These are phyloP conservation scores for Xylariaceae sp. DNA, from an alignment of 2,329 filamentous ascomycete species.

Conservation along the genomic window DNA sequence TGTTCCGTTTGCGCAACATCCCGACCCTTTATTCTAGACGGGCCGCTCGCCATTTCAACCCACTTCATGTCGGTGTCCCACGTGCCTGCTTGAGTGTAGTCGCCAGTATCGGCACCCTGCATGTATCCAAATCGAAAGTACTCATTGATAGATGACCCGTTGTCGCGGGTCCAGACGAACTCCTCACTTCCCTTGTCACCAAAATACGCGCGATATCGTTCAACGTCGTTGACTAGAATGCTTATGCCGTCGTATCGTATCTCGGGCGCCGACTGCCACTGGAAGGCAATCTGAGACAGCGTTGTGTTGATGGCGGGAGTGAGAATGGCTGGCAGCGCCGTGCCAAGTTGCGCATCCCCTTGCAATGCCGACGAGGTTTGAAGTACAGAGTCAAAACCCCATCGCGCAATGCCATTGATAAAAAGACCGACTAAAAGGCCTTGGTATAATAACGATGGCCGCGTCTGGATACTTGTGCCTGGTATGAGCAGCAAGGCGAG, in stretches of 20 bases:
- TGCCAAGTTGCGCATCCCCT: conserved; percentile 63
- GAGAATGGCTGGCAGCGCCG: conserved; percentile 55
- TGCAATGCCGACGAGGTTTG: conserved; percentile 75
- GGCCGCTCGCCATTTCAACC: conserved; percentile 62
- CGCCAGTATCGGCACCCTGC: conserved; percentile 60
- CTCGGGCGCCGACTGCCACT: conserved; percentile 47
- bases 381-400: conserved; percentile 88
- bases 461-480: conserved; percentile 84
- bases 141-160: conserved; percentile 48
- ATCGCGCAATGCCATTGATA: conserved; percentile 88
- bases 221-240: conserved; percentile 81
- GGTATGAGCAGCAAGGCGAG: conserved; percentile 82
- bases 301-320: conserved; percentile 46
- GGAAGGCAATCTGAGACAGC: conserved; percentile 65
- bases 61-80: conserved; percentile 66
- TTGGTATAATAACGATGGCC: conserved; percentile 81
- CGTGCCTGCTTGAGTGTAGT: conserved; percentile 73
- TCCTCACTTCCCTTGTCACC: conserved; percentile 48
- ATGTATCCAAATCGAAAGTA: conserved; percentile 79
- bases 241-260: conserved; percentile 70
- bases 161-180: conserved; percentile 60
- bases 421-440: conserved; percentile 87
- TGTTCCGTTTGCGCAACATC: neutral
- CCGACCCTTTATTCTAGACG: conserved; percentile 45
- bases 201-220: conserved; percentile 72